phyloP scores from a whole-genome alignment of 2,329 filamentous ascomycete species.

The Neofusicoccum sp. region DNA sequence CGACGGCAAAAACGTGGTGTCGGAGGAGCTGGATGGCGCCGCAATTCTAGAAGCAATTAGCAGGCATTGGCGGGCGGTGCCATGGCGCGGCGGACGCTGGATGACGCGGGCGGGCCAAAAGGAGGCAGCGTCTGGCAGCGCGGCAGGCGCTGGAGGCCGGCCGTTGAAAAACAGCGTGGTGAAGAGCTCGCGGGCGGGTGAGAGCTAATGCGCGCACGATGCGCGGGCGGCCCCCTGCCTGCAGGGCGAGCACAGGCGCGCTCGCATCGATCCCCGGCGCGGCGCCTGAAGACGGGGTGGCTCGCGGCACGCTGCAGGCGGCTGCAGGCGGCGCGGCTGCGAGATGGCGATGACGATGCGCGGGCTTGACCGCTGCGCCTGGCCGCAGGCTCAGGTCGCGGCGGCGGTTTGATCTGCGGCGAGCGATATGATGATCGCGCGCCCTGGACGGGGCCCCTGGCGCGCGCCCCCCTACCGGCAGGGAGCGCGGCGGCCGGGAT shows the following conservation, averaged over 20 bases:
- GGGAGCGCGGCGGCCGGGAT: not conserved
- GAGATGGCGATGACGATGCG: not conserved
- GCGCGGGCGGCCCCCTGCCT: not conserved
- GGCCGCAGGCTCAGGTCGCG: not conserved
- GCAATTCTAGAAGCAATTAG: constrained; percentile 6
- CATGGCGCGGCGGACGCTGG: not conserved
- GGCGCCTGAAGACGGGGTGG: constrained; percentile 4
- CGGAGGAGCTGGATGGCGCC: not conserved
- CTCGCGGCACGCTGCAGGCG: constrained; percentile 2
- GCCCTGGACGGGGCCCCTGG: not conserved
- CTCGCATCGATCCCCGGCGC: constrained; percentile 2
- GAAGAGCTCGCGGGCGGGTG: not conserved
- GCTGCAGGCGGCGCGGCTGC: not conserved
- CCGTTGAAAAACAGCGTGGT: not conserved
- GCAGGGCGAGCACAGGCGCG: not conserved
- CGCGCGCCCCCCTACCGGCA: not conserved
- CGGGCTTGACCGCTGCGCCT: not conserved
- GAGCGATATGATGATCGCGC: constrained; percentile 8
- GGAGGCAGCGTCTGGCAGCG: not conserved
- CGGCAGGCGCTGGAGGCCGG: not conserved
- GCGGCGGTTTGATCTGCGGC: constrained; percentile 10
- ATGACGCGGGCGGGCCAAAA: constrained; percentile 1
- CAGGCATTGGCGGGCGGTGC: not conserved
- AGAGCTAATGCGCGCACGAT: not conserved
- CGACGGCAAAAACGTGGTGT: constrained; percentile 4